phyloP scores from a whole-genome alignment of 140 eudicot genomes.

The Oenanthe javanica region DNA sequence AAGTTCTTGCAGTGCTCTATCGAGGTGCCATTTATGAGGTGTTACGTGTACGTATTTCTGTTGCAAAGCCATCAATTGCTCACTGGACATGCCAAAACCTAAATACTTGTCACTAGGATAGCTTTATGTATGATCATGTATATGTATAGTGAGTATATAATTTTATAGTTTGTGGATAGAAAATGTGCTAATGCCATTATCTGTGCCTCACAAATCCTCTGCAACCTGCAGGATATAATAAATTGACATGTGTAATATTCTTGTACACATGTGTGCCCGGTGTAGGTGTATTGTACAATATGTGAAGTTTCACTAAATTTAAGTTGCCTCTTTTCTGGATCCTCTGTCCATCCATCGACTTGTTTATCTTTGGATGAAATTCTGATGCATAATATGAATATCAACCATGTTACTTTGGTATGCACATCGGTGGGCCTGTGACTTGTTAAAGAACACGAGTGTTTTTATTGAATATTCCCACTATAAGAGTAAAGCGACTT shows the following conservation, averaged over 20 bases:
- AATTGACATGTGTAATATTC: neutral
- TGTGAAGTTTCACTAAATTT: neutral
- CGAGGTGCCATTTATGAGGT: slow-evolving; percentile 95
- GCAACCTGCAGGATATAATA: neutral
- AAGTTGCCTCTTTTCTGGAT: neutral
- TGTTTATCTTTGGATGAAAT: neutral
- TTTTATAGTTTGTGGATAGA: neutral
- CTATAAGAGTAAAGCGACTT: too few species aligned
- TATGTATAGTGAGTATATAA: neutral
- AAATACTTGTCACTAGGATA: slow-evolving; percentile 4
- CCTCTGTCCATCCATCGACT: neutral
- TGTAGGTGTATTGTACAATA: neutral
- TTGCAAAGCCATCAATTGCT: slow-evolving; percentile 39
- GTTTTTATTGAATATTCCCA: too few species aligned
- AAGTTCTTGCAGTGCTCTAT: slow-evolving; percentile 71
- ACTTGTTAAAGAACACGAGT: neutral
- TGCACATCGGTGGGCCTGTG: neutral
- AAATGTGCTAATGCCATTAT: neutral
- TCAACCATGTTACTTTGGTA: neutral
- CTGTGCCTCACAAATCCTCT: neutral
- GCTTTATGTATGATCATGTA: neutral
- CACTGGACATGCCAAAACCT: slow-evolving; percentile 48
- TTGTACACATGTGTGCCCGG: neutral
- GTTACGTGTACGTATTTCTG: slow-evolving; percentile 69
- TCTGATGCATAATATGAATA: neutral